A percentile compares a stretch with the other conserved stretches of the same genome.
Evolutionary conservation across 768 basidiomycete genomes (phyloP).

Genomic region (Agrocybe pediades): DNA sequence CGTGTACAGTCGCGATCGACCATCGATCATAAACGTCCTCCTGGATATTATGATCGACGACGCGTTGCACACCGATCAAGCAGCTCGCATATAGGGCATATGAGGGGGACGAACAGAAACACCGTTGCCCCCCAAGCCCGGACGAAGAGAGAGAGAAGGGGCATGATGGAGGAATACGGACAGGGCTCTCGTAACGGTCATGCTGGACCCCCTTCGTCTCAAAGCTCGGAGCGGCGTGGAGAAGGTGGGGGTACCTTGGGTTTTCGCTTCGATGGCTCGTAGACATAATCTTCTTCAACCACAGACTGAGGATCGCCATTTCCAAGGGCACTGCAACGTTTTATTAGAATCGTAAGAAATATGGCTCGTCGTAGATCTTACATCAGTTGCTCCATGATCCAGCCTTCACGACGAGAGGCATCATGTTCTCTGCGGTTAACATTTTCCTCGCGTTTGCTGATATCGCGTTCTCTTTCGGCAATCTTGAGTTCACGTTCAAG

Average conservation of each 20-base stretch:
- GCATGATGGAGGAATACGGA: constrained; percentile 67
- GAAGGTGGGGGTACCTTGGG: constrained; percentile 88
- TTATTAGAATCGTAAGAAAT: constrained; percentile 1
- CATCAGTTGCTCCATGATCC: constrained; percentile 95
- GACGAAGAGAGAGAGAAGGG: constrained; percentile 61
- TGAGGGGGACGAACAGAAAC: constrained; percentile 77
- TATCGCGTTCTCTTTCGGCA: constrained; percentile 83
- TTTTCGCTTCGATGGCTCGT: constrained; percentile 80
- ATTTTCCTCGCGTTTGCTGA: constrained; percentile 81
- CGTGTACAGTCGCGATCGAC: constrained; percentile 41
- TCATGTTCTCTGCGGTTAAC: constrained; percentile 88
- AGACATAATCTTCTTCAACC: constrained; percentile 81
- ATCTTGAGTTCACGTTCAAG: constrained; percentile 86
- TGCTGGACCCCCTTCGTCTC: constrained; percentile 84
- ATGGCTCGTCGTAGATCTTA: constrained; percentile 36
- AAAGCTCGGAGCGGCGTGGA: constrained; percentile 90
- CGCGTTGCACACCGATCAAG: constrained; percentile 41
- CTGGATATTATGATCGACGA: constrained; percentile 30
- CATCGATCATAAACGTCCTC: constrained; percentile 23
- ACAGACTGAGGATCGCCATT: constrained; percentile 65
- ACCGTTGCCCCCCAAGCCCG: constrained; percentile 90
- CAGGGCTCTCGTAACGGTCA: constrained; percentile 53
- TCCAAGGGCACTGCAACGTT: constrained; percentile 56
- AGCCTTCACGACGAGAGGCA: constrained; percentile 81
- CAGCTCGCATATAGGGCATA: constrained; percentile 45